phyloP scores from a whole-genome alignment of 768 basidiomycete genomes.

The Fomitopsis serialis region DNA sequence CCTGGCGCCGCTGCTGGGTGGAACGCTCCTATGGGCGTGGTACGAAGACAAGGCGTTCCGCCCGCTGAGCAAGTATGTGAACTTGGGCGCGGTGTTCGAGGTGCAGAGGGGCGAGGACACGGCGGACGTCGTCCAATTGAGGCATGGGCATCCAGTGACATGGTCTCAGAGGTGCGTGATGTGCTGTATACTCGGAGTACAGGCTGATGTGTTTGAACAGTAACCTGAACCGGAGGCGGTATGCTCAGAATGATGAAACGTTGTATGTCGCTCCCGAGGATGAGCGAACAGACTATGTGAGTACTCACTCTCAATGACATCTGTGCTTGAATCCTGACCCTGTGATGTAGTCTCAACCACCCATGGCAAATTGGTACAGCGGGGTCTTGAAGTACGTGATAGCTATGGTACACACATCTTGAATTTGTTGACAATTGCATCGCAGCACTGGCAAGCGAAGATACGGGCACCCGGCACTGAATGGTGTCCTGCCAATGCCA shows the following conservation, averaged over 20 bases:
- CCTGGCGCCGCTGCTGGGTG: constrained; percentile 70
- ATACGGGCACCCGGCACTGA: constrained; percentile 93
- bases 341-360: constrained; percentile 76
- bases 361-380: constrained; percentile 92
- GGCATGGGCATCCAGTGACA: constrained; percentile 81
- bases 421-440: background rate
- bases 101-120: constrained; percentile 87
- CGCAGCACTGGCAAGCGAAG: constrained; percentile 86
- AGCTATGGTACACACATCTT: background rate
- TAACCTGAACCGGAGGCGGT: constrained; percentile 80
- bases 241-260: constrained; percentile 91
- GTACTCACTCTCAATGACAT: constrained; percentile 10
- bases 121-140: constrained; percentile 67
- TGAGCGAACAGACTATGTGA: constrained; percentile 83
- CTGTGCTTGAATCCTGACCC: constrained; percentile 12
- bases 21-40: constrained; percentile 79
- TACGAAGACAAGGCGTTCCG: constrained; percentile 61
- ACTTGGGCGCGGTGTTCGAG: constrained; percentile 81
- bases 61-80: constrained; percentile 77
- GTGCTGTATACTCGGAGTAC: background rate
- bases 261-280: constrained; percentile 95
- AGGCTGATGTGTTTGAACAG: constrained; percentile 31
- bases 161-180: constrained; percentile 75
- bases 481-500: constrained; percentile 87
- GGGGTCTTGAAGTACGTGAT: constrained; percentile 80